Evolutionary conservation across 257 asterid genomes (phyloP), one percentile per base, ranked within the genome.

Genomic region (Solanum pinnatisectum): DNA sequence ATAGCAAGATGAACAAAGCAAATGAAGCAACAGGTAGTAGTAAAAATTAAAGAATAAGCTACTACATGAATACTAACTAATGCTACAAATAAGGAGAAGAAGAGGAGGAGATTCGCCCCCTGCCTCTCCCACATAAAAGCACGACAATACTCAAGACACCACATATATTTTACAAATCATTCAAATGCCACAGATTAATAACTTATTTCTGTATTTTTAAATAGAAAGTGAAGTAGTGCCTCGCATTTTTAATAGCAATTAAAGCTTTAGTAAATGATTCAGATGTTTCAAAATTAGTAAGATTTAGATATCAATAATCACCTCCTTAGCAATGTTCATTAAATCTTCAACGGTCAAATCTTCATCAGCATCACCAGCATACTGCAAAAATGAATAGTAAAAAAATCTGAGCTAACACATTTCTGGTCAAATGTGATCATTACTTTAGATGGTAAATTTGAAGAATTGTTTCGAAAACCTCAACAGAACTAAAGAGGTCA

Each of bases 321-420:
- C 94, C 94, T 92, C 94, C 86, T 91, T 87, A 35, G 94, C 94
- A 33, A 91, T 91, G 72, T 46, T 87, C 88, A 92, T 86, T 39
- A 92, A 68, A 79, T 92, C 94, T 35, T 92, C 93, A 56, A 92
- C 84, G 0, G 93, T 92, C 88, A 92, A 88, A 87, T 92, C 93
- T 74, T 84, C 91, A 63, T 65, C 88, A 44, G 35, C 59, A 49
- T 77, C 84, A 20, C 70, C 70, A 30, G 70, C 85, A 82, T 49
- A 82, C 85, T 82, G 70, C 70, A 82, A 82, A 81, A 46, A 46
- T 49, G 70, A 82, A 82, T 2, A 82, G 70, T 49, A 82, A 82
- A 10, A 27, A 8, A 9, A 49, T 82, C 42, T 49, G 20, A 49
- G 85, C 0, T 82, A 30, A 4, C 44, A 49, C 70, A 82, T 30